phyloP scores from a whole-genome alignment of 2,329 filamentous ascomycete genomes.

The Fusarium redolens region DNA sequence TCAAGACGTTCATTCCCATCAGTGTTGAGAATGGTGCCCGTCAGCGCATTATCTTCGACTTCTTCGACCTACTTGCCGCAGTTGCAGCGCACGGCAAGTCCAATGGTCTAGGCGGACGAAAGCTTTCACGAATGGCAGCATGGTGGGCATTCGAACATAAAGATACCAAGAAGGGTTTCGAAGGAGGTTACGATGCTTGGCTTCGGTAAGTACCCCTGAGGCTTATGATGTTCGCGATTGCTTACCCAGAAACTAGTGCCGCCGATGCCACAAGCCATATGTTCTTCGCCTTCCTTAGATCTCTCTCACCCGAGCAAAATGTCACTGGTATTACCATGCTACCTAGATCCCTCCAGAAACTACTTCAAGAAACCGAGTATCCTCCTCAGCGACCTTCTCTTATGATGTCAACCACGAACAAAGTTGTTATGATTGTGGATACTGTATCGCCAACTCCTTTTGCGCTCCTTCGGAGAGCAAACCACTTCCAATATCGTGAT shows the following conservation, averaged over 20 bases:
- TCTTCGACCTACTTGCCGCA: conserved; percentile 92
- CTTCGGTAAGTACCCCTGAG: conserved; percentile 66
- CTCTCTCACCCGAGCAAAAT: conserved; percentile 82
- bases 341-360: conserved; percentile 89
- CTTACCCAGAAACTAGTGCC: conserved; percentile 66
- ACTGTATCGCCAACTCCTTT: conserved; percentile 95
- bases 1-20: conserved; percentile 95
- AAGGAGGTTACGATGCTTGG: conserved; percentile 93
- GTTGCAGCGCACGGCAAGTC: conserved; percentile 92
- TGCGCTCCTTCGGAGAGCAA: conserved; percentile 86
- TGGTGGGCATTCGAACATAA: conserved; percentile 99
- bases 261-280: conserved; percentile 96
- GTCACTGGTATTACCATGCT: conserved; percentile 85
- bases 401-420: conserved; percentile 83
- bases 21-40: conserved; percentile 89
- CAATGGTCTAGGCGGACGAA: conserved; percentile 92
- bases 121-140: conserved; percentile 92
- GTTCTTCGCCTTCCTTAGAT: conserved; percentile 97
- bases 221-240: conserved; percentile 7
- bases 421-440: conserved; percentile 97
- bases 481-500: conserved; percentile 94
- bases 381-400: conserved; percentile 83
- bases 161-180: conserved; percentile 90
- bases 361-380: conserved; percentile 93
- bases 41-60: conserved; percentile 91